Evolutionary conservation across 176 grass and related monocot species (phyloP).

Genomic region (Bolboschoenus planiculmis): DNA sequence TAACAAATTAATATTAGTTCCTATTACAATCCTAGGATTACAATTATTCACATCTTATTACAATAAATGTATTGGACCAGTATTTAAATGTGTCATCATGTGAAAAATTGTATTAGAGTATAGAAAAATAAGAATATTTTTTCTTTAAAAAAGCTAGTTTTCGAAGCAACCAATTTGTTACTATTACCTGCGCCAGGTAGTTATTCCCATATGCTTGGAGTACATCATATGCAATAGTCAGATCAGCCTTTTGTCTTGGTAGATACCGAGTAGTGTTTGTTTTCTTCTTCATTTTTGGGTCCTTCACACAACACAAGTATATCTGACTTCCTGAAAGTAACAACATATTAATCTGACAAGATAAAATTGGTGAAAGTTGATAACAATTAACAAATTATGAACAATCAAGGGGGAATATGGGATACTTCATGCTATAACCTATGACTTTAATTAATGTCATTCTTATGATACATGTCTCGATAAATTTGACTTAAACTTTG

Average conservation of each 20-base stretch:
- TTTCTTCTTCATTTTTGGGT: constrained; percentile 65
- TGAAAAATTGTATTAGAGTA: not conserved
- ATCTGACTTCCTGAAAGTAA: constrained; percentile 41
- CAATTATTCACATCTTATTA: not conserved
- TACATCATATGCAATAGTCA: constrained; percentile 86
- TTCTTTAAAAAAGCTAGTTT: not conserved
- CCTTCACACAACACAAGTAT: constrained; percentile 75
- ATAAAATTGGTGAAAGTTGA: not conserved
- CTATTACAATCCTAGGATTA: not conserved
- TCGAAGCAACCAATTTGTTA: not conserved
- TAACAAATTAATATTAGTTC: not conserved
- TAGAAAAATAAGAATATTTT: not conserved
- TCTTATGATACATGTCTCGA: not conserved
- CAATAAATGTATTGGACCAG: not conserved
- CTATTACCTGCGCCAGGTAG: constrained; percentile 57
- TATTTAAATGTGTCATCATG: not conserved
- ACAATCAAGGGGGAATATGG: not conserved
- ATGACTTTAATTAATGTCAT: not conserved
- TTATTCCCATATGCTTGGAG: constrained; percentile 52
- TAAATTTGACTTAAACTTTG: not conserved
- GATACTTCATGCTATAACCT: not conserved
- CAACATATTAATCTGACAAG: not conserved
- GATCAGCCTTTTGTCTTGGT: constrained; percentile 52
- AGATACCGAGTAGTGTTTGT: constrained; percentile 39
- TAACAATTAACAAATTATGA: not conserved